Percentiles rank a stretch among this genome's conserved stretches.
These are phyloP conservation scores for Adansonia digitata DNA, from an alignment of 345 rosid species.

Conservation along the genomic window DNA sequence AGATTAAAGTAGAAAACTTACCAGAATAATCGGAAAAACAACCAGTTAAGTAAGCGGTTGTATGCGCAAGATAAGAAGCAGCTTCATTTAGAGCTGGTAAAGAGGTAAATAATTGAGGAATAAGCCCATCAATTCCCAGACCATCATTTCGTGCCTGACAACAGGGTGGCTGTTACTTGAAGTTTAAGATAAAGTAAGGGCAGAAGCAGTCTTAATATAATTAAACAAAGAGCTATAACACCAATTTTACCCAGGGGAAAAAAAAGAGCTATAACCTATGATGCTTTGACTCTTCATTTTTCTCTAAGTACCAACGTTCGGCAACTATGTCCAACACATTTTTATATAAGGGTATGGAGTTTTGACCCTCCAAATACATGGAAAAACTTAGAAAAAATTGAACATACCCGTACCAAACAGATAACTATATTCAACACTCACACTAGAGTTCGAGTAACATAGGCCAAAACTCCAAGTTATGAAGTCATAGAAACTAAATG, in stretches of 20 bases:
- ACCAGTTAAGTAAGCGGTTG: conserved; percentile 47
- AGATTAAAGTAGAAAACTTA: conserved; percentile 13
- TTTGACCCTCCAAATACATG: too few species aligned
- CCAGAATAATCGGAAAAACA: conserved; percentile 61
- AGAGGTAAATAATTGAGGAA: conserved; percentile 41
- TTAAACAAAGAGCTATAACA: not conserved
- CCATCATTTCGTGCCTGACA: conserved; percentile 23
- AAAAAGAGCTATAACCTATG: not conserved
- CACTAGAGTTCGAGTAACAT: too few species aligned
- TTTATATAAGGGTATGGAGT: too few species aligned
- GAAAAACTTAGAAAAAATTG: too few species aligned
- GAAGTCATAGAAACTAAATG: not conserved
- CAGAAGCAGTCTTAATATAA: not conserved
- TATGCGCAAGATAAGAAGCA: conserved; percentile 48
- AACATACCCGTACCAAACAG: too few species aligned
- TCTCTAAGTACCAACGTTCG: too few species aligned
- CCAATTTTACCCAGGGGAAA: not conserved
- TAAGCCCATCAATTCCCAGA: conserved; percentile 18
- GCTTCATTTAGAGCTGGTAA: conserved; percentile 53
- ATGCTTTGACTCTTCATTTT: too few species aligned
- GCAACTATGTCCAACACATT: too few species aligned
- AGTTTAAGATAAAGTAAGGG: not conserved
- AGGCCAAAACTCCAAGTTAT: not conserved
- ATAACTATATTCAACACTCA: too few species aligned
- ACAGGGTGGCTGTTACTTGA: conserved; percentile 1